Evolutionary conservation across 2,329 filamentous ascomycete species (phyloP), one percentile per base, ranked within the genome.

Genomic region (Trichophyton rubrum): DNA sequence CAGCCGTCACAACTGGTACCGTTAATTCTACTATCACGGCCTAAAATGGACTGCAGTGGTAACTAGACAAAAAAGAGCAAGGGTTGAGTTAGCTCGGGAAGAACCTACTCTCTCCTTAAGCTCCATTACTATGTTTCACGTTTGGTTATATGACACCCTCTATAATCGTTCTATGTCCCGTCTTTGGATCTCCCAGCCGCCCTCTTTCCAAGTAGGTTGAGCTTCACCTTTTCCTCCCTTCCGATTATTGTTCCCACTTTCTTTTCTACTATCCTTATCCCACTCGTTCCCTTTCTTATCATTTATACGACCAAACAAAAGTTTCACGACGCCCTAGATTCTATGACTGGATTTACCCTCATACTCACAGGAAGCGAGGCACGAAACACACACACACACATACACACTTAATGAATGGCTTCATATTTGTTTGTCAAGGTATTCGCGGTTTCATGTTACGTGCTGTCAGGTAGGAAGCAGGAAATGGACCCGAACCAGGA

Each of bases 251-350:
- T 43, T 17, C 58, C 59, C 63, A 64, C 67, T 69, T 68, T 67
- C 64, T 13, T 30, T 30, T 6, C 9, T 20, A 8, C 17, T 20
- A n/a, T 57, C 11, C 11, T 17, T 57, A 47, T 24, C 9, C 43
- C 43, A 22, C 43, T 47, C 43, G 20, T 47, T 47, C 11, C 43
- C 43, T 47, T 47, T 47, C 11, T 13, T 47, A 47, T 71, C 68
- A 73, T 75, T 71, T 74, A 73, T 74, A 74, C 73, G 73, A 74
- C 68, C 67, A 71, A 70, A 68, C 72, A 73, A 57, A 73, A 69
- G 68, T 71, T 70, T 73, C 69, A 75, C 69, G 69, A 73, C 69
- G 66, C 71, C 68, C 67, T 68, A 66, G 67, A 67, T 67, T 69
- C 66, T 67, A 69, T 59, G 70, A 66, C 67, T 69, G 68, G 68